These are phyloP conservation scores for Paecilomyces formosus DNA, from an alignment of 2,329 filamentous ascomycete genomes.

Conservation along the genomic window DNA sequence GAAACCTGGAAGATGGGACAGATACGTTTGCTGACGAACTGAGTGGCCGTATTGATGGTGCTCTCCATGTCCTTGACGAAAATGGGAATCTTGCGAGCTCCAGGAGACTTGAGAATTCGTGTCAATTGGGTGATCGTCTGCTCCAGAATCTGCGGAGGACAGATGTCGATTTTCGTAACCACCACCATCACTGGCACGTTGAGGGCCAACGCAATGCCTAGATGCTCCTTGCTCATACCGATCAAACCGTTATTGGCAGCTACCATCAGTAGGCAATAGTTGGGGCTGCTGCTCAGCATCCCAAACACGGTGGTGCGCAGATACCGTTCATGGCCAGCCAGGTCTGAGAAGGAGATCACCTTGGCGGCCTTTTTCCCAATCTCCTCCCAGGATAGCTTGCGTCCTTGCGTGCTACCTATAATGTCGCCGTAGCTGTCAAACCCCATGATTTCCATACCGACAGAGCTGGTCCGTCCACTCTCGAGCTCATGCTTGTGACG, in stretches of 20 bases:
- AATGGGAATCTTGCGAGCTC: slow-evolving; percentile 88
- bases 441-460: slow-evolving; percentile 98
- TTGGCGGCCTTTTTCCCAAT: slow-evolving; percentile 92
- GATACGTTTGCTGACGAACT: slow-evolving; percentile 91
- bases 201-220: slow-evolving; percentile 86
- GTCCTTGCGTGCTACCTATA: slow-evolving; percentile 72
- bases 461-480: slow-evolving; percentile 87
- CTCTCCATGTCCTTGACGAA: slow-evolving; percentile 90
- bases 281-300: slow-evolving; percentile 85
- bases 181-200: slow-evolving; percentile 98
- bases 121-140: slow-evolving; percentile 88
- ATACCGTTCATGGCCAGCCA: slow-evolving; percentile 93
- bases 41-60: slow-evolving; percentile 88
- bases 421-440: slow-evolving; percentile 84
- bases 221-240: slow-evolving; percentile 96
- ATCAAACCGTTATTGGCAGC: slow-evolving; percentile 95
- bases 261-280: slow-evolving; percentile 97
- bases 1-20: slow-evolving; percentile 97
- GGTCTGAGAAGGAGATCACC: slow-evolving; percentile 91
- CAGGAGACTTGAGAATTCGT: slow-evolving; percentile 88
- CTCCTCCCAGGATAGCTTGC: slow-evolving; percentile 92
- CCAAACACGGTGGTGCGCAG: slow-evolving; percentile 95
- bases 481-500: slow-evolving; percentile 97
- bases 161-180: slow-evolving; percentile 97
- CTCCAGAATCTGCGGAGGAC: slow-evolving; percentile 87